These are phyloP conservation scores for Dionaea muscipula DNA, from an alignment of 179 eudicot species.

Conservation along the genomic window DNA sequence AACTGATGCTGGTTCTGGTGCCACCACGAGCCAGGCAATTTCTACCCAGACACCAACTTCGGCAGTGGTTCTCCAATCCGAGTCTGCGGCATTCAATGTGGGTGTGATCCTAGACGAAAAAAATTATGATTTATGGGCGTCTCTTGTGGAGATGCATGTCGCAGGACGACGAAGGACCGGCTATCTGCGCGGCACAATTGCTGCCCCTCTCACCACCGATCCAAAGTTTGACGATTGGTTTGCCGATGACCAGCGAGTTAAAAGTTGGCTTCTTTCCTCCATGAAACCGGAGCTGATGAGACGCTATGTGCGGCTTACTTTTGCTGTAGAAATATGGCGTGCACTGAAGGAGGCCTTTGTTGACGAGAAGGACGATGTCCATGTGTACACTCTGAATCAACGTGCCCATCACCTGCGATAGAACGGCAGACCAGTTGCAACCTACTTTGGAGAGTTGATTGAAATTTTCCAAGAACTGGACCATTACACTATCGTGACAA, in stretches of 20 bases:
- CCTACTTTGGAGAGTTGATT: background rate
- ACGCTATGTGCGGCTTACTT: background rate
- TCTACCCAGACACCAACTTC: no score
- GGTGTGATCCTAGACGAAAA: no score
- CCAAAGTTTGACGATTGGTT: background rate
- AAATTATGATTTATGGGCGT: no score
- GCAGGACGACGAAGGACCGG: background rate
- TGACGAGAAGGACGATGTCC: background rate
- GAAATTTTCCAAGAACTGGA: background rate
- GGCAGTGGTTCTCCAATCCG: no score
- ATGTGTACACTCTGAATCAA: background rate
- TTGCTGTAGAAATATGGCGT: background rate
- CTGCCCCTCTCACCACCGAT: background rate
- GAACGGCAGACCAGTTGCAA: background rate
- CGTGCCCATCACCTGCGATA: background rate
- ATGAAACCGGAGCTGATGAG: background rate
- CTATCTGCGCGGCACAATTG: background rate
- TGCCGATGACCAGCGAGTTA: background rate
- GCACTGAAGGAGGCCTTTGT: background rate
- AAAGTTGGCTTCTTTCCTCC: background rate
- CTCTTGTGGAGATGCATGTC: background rate
- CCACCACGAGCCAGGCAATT: no score
- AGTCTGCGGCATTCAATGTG: no score
- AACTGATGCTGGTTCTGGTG: no score
- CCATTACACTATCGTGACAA: background rate